Conservation (phyloP, 2,329 filamentous ascomycete species). For the Geoglossum cookeanum region DNA sequence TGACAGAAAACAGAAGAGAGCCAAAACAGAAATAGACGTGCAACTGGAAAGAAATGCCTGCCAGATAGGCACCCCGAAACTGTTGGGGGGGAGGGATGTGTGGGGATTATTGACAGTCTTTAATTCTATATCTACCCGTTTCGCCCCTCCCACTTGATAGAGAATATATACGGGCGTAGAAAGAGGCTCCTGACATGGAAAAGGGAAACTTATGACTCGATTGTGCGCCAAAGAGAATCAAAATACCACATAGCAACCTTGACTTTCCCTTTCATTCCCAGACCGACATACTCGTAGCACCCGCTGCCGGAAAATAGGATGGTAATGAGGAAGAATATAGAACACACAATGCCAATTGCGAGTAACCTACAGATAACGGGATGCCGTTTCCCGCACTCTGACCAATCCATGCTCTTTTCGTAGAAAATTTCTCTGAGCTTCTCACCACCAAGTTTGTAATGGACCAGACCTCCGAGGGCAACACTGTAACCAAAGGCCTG, state of each 20-base stretch:
- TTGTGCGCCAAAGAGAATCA: background rate
- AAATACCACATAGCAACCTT: background rate
- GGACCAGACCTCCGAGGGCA: conserved; percentile 58
- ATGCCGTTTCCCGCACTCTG: conserved; percentile 61
- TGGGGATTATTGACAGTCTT: background rate
- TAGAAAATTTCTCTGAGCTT: conserved; percentile 63
- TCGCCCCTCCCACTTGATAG: background rate
- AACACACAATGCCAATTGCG: background rate
- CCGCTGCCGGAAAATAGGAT: background rate
- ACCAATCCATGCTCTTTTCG: conserved; percentile 60
- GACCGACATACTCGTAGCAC: background rate
- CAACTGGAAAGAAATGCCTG: too few relatives aligned
- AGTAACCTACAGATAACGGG: conserved; percentile 57
- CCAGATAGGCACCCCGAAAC: too few relatives aligned
- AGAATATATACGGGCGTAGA: background rate
- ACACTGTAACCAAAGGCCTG: conserved; percentile 76
- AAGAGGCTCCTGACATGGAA: background rate
- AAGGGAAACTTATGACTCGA: background rate
- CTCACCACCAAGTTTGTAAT: conserved; percentile 73
- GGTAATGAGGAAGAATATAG: background rate
- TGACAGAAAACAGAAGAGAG: too few relatives aligned
- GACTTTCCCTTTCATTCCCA: background rate
- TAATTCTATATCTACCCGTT: background rate
- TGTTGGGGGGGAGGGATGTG: too few relatives aligned
- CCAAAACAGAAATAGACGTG: too few relatives aligned